These are phyloP conservation scores for Polyporus arcularius DNA, from an alignment of 768 basidiomycete species.

Conservation along the genomic window DNA sequence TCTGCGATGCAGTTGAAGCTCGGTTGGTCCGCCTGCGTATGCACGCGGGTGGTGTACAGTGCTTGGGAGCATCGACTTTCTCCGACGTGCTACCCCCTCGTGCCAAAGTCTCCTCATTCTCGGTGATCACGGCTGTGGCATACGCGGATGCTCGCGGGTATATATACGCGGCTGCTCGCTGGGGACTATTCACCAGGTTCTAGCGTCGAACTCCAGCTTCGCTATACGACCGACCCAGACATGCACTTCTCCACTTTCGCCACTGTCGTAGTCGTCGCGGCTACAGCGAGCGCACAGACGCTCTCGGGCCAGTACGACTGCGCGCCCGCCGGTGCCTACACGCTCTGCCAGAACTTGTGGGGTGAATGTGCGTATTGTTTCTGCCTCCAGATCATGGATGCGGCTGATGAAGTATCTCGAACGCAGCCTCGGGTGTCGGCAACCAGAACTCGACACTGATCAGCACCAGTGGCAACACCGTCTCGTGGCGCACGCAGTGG, in stretches of 20 bases:
- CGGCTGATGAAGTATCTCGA: too few relatives aligned
- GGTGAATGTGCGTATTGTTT: slow-evolving; percentile 37
- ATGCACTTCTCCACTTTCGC: slow-evolving; percentile 13
- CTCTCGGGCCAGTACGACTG: slow-evolving; percentile 47
- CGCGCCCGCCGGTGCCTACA: slow-evolving; percentile 46
- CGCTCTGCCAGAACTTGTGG: slow-evolving; percentile 62
- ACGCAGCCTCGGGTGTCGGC: slow-evolving; percentile 46
- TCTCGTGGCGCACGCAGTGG: slow-evolving; percentile 56
- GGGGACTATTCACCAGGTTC: background rate
- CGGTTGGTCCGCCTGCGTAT: background rate
- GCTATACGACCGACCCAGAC: background rate
- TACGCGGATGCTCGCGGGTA: background rate
- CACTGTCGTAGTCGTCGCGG: slow-evolving; percentile 8
- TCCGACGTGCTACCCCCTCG: background rate
- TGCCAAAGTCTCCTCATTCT: background rate
- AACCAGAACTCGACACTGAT: slow-evolving; percentile 50
- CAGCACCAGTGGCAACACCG: slow-evolving; percentile 37
- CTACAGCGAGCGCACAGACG: slow-evolving; percentile 33
- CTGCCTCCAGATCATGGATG: too few relatives aligned
- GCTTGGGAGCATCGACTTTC: background rate
- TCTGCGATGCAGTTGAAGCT: background rate
- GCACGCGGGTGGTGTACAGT: background rate
- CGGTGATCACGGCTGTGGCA: background rate
- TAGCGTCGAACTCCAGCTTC: background rate
- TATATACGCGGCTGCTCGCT: background rate